These are phyloP conservation scores for Linum usitatissimum DNA, from an alignment of 345 rosid genomes.

Conservation along the genomic window DNA sequence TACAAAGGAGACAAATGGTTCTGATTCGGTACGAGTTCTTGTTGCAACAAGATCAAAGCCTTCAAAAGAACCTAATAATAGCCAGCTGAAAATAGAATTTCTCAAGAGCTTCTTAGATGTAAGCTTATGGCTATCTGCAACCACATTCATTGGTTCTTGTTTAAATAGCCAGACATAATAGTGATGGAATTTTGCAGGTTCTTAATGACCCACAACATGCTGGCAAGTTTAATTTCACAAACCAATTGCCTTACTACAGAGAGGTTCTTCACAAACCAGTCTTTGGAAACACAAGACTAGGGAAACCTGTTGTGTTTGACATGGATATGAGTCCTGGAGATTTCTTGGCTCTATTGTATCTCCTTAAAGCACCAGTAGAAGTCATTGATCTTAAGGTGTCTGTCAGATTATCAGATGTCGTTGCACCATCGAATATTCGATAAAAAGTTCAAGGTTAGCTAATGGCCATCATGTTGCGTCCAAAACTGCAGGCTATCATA, in stretches of 20 bases:
- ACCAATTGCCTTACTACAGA: conserved; percentile 61
- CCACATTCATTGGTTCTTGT: neutral
- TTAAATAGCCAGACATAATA: neutral
- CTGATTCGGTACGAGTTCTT: neutral
- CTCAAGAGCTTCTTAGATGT: conserved; percentile 6
- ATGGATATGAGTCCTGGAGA: conserved; percentile 98
- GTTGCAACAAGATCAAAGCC: conserved; percentile 2
- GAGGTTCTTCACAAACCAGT: conserved; percentile 52
- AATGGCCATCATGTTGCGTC: no score
- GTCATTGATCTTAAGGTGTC: conserved; percentile 66
- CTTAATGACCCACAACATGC: conserved; percentile 45
- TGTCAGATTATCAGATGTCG: neutral
- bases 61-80: no score
- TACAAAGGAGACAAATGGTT: conserved; percentile 2
- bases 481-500: neutral
- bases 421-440: neutral
- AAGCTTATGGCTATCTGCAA: neutral
- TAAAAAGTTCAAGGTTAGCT: no score
- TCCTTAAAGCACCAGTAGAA: conserved; percentile 71
- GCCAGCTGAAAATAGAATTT: neutral
- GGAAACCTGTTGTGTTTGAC: conserved; percentile 75
- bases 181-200: conserved; percentile 32
- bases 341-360: conserved; percentile 68
- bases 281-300: conserved; percentile 34
- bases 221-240: conserved; percentile 61